Percentiles rank a stretch among this genome's conserved stretches.
phyloP scores from a whole-genome alignment of 768 basidiomycete species.

The Suillus bovinus region DNA sequence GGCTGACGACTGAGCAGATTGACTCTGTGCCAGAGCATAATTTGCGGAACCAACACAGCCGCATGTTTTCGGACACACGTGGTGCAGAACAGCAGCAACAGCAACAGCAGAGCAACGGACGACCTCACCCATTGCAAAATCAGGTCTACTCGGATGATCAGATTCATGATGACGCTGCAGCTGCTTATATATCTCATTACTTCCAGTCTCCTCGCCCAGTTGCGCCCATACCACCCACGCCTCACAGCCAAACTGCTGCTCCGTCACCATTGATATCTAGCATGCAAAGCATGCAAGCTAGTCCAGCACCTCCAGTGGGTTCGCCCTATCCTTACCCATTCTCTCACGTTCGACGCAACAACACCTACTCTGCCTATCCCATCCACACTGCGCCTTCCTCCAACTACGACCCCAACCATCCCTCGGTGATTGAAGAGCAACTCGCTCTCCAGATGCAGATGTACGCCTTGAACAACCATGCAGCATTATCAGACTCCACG shows the following conservation, averaged over 20 bases:
- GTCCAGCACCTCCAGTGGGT: constrained; percentile 58
- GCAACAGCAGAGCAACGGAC: constrained; percentile 23
- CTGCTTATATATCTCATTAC: constrained; percentile 60
- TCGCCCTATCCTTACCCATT: constrained; percentile 84
- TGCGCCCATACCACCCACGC: constrained; percentile 80
- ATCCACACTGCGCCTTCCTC: constrained; percentile 43
- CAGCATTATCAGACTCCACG: constrained; percentile 66
- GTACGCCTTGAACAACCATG: constrained; percentile 71
- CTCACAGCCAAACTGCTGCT: constrained; percentile 71
- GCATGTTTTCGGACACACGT: constrained; percentile 21
- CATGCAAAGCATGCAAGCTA: constrained; percentile 50
- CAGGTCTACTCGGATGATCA: constrained; percentile 58
- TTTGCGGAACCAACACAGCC: constrained; percentile 23
- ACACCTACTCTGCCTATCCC: constrained; percentile 39
- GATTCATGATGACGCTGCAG: constrained; percentile 60
- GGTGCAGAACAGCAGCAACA: constrained; percentile 20
- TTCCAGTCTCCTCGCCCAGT: constrained; percentile 63
- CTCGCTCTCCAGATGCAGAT: constrained; percentile 77
- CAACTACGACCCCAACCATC: constrained; percentile 43
- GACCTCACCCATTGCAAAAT: constrained; percentile 39
- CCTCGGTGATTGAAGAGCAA: constrained; percentile 61
- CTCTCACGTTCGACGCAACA: constrained; percentile 64
- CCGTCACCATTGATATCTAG: constrained; percentile 65
- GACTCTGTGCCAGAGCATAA: constrained; percentile 18
- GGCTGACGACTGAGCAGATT: constrained; percentile 19